Evolutionary conservation across 2,329 filamentous ascomycete genomes (phyloP), one percentile per base, ranked within the genome.

Genomic region (Dactylonectria estremocensis): DNA sequence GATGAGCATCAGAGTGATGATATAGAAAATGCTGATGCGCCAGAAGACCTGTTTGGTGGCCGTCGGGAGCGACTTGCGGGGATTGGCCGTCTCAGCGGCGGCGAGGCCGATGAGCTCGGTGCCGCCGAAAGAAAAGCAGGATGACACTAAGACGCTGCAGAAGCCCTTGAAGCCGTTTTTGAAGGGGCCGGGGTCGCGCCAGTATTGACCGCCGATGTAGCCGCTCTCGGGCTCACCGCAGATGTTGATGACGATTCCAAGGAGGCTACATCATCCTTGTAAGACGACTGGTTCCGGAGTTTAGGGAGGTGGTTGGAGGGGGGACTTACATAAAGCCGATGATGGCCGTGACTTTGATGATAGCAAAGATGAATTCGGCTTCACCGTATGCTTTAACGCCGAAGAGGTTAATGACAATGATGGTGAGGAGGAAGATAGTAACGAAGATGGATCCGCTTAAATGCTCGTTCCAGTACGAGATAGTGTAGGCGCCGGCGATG

Each of bases 21-120:
- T 87, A 82, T 97, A 98, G 83, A 98, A 97, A 54, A 97, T 86
- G 3, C 90, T 89, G 76, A 97, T 97, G 72, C 95, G 91, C 95
- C 95, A 97, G 80, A 97, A 97, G 20, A 97, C 94, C 79, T 97
- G 95, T 81, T 97, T 97, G 74, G 96, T 91, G 10, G 95, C 95
- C 0, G 90, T 94, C 0, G 95, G 95, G 0, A 98, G 86, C 1
- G 92, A 93, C 77, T 95, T 93, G 16, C 40, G 14, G 40, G 40
- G 40, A 43, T 43, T 43, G 40, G 40, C 40, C 16, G 40, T n/a
- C 14, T 63, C 92, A 88, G 92, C 93, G 0, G 92, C 92, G 1
- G 92, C 92, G 7, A 95, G 87, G 56, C 92, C 92, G 46, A 94
- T 91, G 14, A 93, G 85, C 77, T 94, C 92, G 1, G 92, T 94